Evolutionary conservation across 1,284 basidiomycete genomes (phyloP), one percentile per base, ranked within the genome.

Genomic region (Moesziomyces sp.): DNA sequence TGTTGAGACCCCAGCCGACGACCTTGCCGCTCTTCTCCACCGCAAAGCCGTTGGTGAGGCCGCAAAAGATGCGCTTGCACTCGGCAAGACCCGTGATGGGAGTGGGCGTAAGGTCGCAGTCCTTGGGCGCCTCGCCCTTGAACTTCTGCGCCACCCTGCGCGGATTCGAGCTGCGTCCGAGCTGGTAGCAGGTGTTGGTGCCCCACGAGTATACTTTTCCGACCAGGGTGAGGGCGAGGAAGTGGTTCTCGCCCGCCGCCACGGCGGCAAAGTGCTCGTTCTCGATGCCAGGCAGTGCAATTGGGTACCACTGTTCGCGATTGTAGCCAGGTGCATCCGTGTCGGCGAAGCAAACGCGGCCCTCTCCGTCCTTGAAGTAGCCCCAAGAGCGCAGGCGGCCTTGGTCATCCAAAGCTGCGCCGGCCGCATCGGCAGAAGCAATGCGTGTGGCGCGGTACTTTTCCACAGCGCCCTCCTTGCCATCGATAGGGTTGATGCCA

Each of bases 1-100:
- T 91, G 85, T 97, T 97, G 66, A 95, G 87, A 24, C 94, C 94
- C 94, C 94, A 97, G 3, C 90, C 93, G 88, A 90, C 96, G 4
- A 94, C 91, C 51, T 88, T 88, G 42, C 93, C 94, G 23, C 87
- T 86, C 69, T 90, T 88, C 83, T 94, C 91, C 67, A 97, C 90
- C 4, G 94, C 94, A 78, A 96, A 97, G 0, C 93, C 94, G 83
- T 93, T 91, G 85, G 91, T 92, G 46, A 89, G 88, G 10, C 94
- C 94, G 0, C 92, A 89, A 8, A 92, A 93, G 69, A 97, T 87
- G 46, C 87, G 86, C 19, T 91, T 90, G 52, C 93, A 92, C 79
- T 92, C 91, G 59, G 90, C 89, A 18, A 97, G 87, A 49, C 76
- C 77, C 3, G 60, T 57, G 47, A 96, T 88, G 76, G 90, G 90